phyloP scores from a whole-genome alignment of 768 basidiomycete species.

The Lactarius psammicola region DNA sequence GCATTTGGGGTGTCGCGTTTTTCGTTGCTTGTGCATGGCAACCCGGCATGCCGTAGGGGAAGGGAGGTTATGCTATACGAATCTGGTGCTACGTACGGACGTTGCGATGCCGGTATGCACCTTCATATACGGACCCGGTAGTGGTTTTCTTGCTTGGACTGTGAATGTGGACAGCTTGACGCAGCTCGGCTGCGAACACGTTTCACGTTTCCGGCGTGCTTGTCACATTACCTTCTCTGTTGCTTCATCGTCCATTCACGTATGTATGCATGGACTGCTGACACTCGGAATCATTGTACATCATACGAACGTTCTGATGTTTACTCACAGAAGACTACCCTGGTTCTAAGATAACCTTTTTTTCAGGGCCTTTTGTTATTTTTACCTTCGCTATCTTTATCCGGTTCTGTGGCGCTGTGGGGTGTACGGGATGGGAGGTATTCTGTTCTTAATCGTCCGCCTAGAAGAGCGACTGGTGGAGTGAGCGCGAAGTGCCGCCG shows the following conservation, averaged over 20 bases:
- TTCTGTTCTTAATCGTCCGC: background rate
- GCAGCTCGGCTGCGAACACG: slow-evolving; percentile 23
- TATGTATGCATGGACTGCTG: slow-evolving; percentile 17
- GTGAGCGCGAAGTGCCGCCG: background rate
- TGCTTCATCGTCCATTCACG: background rate
- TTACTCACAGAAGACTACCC: background rate
- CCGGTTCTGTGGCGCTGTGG: background rate
- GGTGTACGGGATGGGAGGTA: background rate
- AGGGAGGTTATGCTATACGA: slow-evolving; percentile 2
- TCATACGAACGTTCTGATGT: slow-evolving; percentile 6
- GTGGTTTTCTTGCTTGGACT: background rate
- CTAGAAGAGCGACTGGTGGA: background rate
- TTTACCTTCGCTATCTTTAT: background rate
- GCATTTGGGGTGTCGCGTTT: background rate
- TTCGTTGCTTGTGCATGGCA: background rate
- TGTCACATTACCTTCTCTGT: slow-evolving; percentile 9
- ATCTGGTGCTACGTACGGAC: background rate
- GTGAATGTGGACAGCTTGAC: background rate
- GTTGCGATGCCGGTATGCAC: slow-evolving; percentile 2
- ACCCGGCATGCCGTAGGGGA: background rate
- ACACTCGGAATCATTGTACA: slow-evolving; percentile 12
- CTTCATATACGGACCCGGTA: slow-evolving; percentile 5
- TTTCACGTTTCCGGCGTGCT: slow-evolving; percentile 17
- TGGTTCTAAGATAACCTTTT: background rate
- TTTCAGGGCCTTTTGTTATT: background rate